Conservation (phyloP, 1,284 basidiomycete genomes). For the Stygiomarasmius scandens region DNA sequence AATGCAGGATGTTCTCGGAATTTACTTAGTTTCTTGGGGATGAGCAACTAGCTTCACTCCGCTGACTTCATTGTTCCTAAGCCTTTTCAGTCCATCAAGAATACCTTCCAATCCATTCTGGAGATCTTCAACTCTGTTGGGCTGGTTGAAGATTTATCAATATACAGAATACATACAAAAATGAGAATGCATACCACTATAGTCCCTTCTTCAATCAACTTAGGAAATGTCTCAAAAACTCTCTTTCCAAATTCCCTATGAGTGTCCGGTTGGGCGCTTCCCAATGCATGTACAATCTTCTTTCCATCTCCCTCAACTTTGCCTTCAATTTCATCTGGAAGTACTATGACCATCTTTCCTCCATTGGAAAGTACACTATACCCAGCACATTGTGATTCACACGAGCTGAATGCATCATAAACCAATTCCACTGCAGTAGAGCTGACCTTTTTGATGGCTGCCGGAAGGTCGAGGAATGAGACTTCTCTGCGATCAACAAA, state of each 20-base stretch:
- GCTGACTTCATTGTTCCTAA: conserved; percentile 3
- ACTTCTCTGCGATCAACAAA: conserved; percentile 7
- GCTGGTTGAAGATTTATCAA: background rate
- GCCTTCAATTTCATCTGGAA: background rate
- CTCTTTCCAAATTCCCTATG: conserved; percentile 4
- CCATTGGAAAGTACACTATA: conserved; percentile 1
- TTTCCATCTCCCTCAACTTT: background rate
- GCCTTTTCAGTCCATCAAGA: background rate
- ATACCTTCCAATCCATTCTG: conserved; percentile 5
- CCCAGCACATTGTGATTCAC: conserved; percentile 19
- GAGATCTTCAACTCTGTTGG: conserved; percentile 9
- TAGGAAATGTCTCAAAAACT: conserved; percentile 2
- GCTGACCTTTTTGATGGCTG: background rate
- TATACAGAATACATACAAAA: background rate
- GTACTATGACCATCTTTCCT: conserved; percentile 2
- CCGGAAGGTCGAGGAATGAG: background rate
- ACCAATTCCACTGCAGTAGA: background rate
- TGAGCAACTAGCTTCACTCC: conserved; percentile 9
- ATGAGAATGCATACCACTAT: conserved; percentile 15
- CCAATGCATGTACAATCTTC: conserved; percentile 1
- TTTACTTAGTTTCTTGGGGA: conserved; percentile 9
- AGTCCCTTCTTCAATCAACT: conserved; percentile 5
- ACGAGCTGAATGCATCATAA: conserved; percentile 4
- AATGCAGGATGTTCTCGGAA: no score
- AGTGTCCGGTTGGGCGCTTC: background rate